Evolutionary conservation across 441 rosid genomes (phyloP), one percentile per base, ranked within the genome.

Genomic region (Capsella rubella): DNA sequence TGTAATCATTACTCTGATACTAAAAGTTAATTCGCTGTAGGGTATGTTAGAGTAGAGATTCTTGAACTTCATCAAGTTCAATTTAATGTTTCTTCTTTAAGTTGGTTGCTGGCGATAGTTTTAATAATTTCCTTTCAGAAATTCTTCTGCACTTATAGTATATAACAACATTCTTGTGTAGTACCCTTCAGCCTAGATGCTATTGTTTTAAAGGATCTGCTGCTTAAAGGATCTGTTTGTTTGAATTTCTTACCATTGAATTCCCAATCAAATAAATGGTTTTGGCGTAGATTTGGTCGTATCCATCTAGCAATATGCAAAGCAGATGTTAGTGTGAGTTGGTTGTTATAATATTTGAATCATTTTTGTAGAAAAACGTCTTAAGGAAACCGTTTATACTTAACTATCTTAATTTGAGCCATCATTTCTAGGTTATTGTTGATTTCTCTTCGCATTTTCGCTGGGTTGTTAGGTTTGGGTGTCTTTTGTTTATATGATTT

Each of bases 21-120:
- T 16, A 47, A 11, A 69, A 34, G 47, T 63, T 27, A 31, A 64
- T 55, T 61, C 56, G 10, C n/a, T 50, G 54, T 34, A 51, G 29
- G 34, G 35, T 35, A 35, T 51, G 35, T 21, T 50, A 21, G 59
- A 66, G 59, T 46, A 60, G 32, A 27, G 37, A 61, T 14, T 43
- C 8, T 14, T 42, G 37, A 27, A 64, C 55, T 15, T 46, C 15
- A 64, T 31, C 68, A 46, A 3, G 7, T 16, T 64, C 40, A 31
- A 5, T 45, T 64, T 9, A 25, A 16, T 45, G 51, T 18, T 18
- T 31, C 43, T 5, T 64, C 62, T 58, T 56, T 37, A 12, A 47
- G 43, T 21, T 47, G 31, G 45, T 18, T 3, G 6, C 12, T 47
- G 42, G 56, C 43, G 10, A 21, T 51, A 25, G 25, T n/a, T 25